A percentile compares a stretch with the other conserved stretches of the same genome.
Conservation (phyloP, 2,329 filamentous ascomycete genomes). For the Emmonsiellopsis sp. region DNA sequence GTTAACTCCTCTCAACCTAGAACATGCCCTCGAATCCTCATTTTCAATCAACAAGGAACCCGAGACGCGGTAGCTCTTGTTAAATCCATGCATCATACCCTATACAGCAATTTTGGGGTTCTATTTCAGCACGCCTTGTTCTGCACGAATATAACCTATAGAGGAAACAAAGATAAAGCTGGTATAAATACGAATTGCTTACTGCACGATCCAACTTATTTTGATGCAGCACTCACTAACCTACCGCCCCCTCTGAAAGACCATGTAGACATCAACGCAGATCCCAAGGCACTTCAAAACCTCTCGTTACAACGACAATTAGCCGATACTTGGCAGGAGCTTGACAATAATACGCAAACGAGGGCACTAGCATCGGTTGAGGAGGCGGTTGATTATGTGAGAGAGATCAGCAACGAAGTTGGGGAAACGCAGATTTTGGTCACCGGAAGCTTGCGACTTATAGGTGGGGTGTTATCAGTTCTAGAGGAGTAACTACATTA, state of each 20-base stretch:
- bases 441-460: slow-evolving; percentile 55
- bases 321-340: slow-evolving; percentile 8
- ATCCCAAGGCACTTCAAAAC: not conserved
- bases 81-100: not conserved
- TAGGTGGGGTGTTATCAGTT: slow-evolving; percentile 46
- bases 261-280: not conserved
- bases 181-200: not conserved
- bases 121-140: not conserved
- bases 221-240: not conserved
- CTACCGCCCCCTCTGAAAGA: not conserved
- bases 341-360: slow-evolving; percentile 7
- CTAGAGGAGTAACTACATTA: slow-evolving; percentile 19
- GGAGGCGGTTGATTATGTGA: slow-evolving; percentile 11
- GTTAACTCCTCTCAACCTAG: not conserved
- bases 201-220: not conserved
- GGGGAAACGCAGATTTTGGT: slow-evolving; percentile 28
- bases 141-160: not conserved
- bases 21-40: not conserved
- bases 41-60: not conserved
- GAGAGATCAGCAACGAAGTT: slow-evolving; percentile 1
- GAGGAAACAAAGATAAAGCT: not conserved
- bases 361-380: slow-evolving; percentile 7
- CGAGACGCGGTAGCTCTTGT: not conserved
- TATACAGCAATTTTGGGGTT: not conserved
- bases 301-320: slow-evolving; percentile 3